These are phyloP conservation scores for Helicocarpus griseus DNA, from an alignment of 2,329 filamentous ascomycete genomes.

Conservation along the genomic window DNA sequence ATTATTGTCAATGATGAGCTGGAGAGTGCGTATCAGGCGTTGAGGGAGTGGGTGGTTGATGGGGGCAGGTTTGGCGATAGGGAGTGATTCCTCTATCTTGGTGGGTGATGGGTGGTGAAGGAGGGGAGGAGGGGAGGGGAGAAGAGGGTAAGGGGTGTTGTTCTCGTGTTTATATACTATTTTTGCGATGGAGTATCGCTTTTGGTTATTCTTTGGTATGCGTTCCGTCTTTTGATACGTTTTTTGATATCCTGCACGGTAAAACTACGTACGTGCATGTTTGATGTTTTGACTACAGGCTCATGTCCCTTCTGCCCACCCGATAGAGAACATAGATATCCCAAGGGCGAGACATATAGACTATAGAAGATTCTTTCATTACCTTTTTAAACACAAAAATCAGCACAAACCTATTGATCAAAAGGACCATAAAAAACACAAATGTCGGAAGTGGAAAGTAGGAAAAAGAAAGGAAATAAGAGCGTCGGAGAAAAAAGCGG, in stretches of 20 bases:
- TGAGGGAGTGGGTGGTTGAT: constrained; percentile 44
- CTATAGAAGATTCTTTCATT: neutral
- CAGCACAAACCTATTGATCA: neutral
- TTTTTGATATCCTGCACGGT: neutral
- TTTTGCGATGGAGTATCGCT: too few species aligned
- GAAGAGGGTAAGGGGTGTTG: neutral
- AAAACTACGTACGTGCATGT: neutral
- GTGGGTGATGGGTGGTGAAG: neutral
- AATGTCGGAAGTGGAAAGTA: neutral
- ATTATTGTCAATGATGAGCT: constrained; percentile 58
- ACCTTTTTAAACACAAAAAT: neutral
- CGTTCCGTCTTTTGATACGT: neutral
- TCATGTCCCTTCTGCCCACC: neutral
- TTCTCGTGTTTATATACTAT: neutral
- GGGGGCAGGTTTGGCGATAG: constrained; percentile 24
- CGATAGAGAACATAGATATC: neutral
- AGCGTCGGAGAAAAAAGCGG: neutral
- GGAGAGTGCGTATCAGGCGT: constrained; percentile 45
- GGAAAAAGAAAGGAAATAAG: neutral
- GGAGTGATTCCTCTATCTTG: too few species aligned
- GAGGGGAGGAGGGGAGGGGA: neutral
- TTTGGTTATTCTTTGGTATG: too few species aligned
- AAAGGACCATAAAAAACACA: neutral
- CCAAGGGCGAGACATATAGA: neutral
- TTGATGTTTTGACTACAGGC: neutral